These are phyloP conservation scores for Fraxinus cuspidata DNA, from an alignment of 257 asterid genomes.

Conservation along the genomic window DNA sequence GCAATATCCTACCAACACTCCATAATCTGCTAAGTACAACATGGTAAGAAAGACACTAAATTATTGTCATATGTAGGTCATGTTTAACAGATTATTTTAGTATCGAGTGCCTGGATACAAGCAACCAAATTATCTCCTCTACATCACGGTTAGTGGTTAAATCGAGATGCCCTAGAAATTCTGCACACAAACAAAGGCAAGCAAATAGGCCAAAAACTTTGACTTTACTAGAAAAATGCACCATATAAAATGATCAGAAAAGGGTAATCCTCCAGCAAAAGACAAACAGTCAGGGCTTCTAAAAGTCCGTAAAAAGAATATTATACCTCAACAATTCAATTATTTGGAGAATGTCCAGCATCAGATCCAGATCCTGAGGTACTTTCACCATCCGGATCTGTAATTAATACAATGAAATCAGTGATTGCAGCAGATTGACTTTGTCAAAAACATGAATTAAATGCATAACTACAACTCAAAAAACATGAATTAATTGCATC, in stretches of 20 bases:
- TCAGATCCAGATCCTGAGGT: conserved; percentile 70
- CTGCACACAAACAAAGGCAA: background rate
- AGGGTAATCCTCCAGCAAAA: conserved; percentile 8
- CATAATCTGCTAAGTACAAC: background rate
- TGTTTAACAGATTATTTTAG: background rate
- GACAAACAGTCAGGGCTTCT: conserved; percentile 15
- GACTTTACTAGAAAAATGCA: background rate
- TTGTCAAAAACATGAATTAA: conserved; percentile 19
- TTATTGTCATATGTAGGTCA: background rate
- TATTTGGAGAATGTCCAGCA: conserved; percentile 45
- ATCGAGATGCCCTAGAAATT: conserved; percentile 8
- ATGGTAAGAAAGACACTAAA: conserved; percentile 4
- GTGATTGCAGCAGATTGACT: background rate
- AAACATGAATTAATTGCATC: conserved; percentile 22
- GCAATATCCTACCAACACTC: conserved; percentile 13
- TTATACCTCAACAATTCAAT: conserved; percentile 46
- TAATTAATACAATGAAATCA: conserved; percentile 27
- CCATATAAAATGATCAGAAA: background rate
- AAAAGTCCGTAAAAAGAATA: conserved; percentile 19
- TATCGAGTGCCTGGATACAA: background rate
- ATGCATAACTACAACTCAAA: conserved; percentile 11
- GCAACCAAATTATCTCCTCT: conserved; percentile 12
- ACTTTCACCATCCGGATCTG: conserved; percentile 78
- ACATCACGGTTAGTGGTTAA: background rate
- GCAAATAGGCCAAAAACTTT: background rate